Base-by-base conservation (phyloP, 177 flowering plant species). In the Vitis hybrid region DNA sequence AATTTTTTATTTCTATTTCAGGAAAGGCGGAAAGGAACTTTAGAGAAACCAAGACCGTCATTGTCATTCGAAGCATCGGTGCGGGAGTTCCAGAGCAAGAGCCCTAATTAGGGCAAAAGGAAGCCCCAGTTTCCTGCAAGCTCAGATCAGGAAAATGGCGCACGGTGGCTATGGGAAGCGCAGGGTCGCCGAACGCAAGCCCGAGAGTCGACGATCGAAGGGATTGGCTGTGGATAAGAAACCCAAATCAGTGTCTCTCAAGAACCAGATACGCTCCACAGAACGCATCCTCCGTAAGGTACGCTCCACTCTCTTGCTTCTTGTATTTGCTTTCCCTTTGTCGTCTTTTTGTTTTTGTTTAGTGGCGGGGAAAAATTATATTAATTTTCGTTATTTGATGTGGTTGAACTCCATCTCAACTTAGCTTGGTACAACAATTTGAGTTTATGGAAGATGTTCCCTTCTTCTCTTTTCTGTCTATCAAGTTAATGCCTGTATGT, bases 211-310 rank as follows among this genome's bases (percentile, higher is more conserved):
- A 26, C 85, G 91, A n/a, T 73, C 90, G 52, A 93, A 86, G 77
- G 80, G 81, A 2, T 52, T 69, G 13, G 85, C 76, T 1, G 80
- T 83, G 2, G 88, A 77, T 60, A 87, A 83, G 85, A 91, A 88
- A 72, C 81, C 86, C 26, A 92, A 94, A 65, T 16, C 85, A 12
- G 94, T 86, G 34, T 83, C 97, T 68, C 84, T 91, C 78, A 94
- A 91, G 79, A 91, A 93, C 80, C 99, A 90, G 82, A 88, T 94
- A 75, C 97, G 99, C 10, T 93, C 98, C 50, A 73, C 77, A 14
- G 93, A 91, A 73, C 92, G 99, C 56, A 76, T 94, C 79, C 94
- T 87, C 55, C 91, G 93, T 20, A 88, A 87, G 90, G 98, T 92
- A 84, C 19, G 51, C 64, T 50, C 14, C 57, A 65, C 39, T 3